These are phyloP conservation scores for Aspergillus egyptiacus DNA, from an alignment of 495 filamentous ascomycete genomes.

Conservation along the genomic window DNA sequence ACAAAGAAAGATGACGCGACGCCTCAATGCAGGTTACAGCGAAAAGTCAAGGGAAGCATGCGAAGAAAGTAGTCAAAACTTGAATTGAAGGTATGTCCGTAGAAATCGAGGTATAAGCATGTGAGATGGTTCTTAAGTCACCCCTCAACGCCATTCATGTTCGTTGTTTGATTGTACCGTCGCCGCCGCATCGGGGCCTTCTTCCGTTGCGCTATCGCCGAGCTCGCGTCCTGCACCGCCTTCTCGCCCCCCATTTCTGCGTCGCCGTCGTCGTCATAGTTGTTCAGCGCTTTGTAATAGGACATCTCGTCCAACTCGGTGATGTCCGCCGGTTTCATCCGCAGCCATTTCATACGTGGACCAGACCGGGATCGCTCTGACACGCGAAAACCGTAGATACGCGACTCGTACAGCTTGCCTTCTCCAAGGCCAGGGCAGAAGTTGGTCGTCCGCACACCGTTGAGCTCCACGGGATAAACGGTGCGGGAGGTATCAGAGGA, in stretches of 20 bases:
- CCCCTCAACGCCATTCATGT: constrained; percentile 31
- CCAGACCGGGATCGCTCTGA: constrained; percentile 79
- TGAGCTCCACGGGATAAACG: constrained; percentile 58
- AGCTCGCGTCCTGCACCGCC: constrained; percentile 26
- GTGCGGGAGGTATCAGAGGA: constrained; percentile 27
- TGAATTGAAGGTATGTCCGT: background rate
- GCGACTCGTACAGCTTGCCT: constrained; percentile 83
- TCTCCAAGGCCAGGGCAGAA: constrained; percentile 80
- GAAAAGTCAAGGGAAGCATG: constrained; percentile 12
- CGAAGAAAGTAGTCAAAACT: constrained; percentile 2
- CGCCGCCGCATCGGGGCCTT: constrained; percentile 48
- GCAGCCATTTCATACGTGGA: constrained; percentile 93
- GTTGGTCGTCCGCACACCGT: constrained; percentile 77
- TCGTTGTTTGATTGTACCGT: constrained; percentile 33
- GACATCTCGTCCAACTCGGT: constrained; percentile 75
- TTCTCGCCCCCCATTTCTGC: constrained; percentile 29
- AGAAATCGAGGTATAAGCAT: background rate
- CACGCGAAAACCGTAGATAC: constrained; percentile 94
- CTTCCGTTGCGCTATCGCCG: constrained; percentile 40
- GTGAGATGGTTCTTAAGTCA: constrained; percentile 7
- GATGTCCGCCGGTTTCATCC: constrained; percentile 74
- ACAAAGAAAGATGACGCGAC: constrained; percentile 2
- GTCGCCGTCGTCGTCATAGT: constrained; percentile 46
- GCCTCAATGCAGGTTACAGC: constrained; percentile 22
- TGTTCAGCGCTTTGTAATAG: constrained; percentile 37